phyloP scores from a whole-genome alignment of 139 green algal genomes.

The Chlamydomonas schloesseri region DNA sequence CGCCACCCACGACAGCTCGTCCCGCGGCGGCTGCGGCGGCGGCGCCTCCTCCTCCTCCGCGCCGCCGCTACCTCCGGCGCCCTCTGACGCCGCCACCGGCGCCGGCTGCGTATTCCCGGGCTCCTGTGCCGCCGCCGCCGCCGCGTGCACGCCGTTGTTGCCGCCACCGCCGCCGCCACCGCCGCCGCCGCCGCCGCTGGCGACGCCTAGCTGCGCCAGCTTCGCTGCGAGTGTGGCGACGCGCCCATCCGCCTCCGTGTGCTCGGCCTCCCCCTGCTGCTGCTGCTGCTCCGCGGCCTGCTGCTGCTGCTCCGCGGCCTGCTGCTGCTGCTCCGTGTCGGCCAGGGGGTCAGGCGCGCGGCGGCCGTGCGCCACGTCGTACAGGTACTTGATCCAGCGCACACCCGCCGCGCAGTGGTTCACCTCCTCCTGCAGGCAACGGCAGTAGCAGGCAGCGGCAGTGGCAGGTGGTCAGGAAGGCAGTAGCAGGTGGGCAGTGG shows the following conservation, averaged over 20 bases:
- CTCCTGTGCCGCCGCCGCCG: background rate
- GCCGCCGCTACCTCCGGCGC: no score
- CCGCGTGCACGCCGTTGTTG: no score
- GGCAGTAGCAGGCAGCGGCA: no score
- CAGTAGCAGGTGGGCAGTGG: no score
- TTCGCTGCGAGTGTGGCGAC: background rate
- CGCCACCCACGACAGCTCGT: constrained; percentile 52
- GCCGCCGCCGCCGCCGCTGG: background rate
- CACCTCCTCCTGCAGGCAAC: constrained; percentile 10
- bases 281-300: background rate
- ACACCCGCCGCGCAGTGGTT: constrained; percentile 88
- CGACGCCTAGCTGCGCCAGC: background rate
- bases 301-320: constrained; percentile 16
- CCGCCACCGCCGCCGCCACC: background rate
- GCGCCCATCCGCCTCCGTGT: background rate
- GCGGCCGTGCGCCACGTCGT: constrained; percentile 47
- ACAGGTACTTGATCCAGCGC: constrained; percentile 85
- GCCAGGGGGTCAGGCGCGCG: background rate
- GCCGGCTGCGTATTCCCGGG: background rate
- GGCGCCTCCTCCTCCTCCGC: background rate
- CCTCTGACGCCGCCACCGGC: no score
- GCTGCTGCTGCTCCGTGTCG: background rate
- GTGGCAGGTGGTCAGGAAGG: no score
- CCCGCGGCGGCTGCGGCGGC: no score
- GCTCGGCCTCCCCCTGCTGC: background rate